phyloP scores from a whole-genome alignment of 495 filamentous ascomycete species.

The Trichocladium antarcticum region DNA sequence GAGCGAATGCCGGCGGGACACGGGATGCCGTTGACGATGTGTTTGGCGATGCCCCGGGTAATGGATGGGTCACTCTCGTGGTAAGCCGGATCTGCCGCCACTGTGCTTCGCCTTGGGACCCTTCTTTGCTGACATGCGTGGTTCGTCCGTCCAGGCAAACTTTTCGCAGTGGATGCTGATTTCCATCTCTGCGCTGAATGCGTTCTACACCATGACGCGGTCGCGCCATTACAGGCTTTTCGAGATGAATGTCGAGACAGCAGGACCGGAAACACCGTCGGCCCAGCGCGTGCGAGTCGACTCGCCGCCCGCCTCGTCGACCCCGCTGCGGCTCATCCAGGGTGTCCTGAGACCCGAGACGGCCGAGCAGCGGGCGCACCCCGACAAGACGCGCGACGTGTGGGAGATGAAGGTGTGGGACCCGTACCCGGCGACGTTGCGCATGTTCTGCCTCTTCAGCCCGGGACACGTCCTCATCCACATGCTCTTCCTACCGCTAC shows the following conservation, averaged over 20 bases:
- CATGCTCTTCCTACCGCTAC: conserved; percentile 71
- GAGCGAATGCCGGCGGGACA: conserved; percentile 54
- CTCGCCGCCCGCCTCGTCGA: conserved; percentile 67
- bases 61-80: conserved; percentile 62
- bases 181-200: conserved; percentile 56
- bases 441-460: conserved; percentile 82
- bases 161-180: conserved; percentile 58
- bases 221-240: conserved; percentile 86
- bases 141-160: conserved; percentile 41
- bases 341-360: conserved; percentile 47
- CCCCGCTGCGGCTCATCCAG: conserved; percentile 67
- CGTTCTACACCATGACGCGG: conserved; percentile 70
- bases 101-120: background rate
- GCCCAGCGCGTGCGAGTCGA: conserved; percentile 84
- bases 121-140: background rate
- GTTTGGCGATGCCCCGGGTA: conserved; percentile 57
- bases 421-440: conserved; percentile 69
- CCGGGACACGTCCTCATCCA: conserved; percentile 86
- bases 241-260: conserved; percentile 63
- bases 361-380: conserved; percentile 70
- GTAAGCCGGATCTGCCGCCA: conserved; percentile 43
- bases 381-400: conserved; percentile 74
- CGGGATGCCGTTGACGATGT: conserved; percentile 58
- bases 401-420: conserved; percentile 96
- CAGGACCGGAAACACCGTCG: conserved; percentile 64